Conservation (phyloP, 352 stramenopile species). For the Pythium insidiosum region DNA sequence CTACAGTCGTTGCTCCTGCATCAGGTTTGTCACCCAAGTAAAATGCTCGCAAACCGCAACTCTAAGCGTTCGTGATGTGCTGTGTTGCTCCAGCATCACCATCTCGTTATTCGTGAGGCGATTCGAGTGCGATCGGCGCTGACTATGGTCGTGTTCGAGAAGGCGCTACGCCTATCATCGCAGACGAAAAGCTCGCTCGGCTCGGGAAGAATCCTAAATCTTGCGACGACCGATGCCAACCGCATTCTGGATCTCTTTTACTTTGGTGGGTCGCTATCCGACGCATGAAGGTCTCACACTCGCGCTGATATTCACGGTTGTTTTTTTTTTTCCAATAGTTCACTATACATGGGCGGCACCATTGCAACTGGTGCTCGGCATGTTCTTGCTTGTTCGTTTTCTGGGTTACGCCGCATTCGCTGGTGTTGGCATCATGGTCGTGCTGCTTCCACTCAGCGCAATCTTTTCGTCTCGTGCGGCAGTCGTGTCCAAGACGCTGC, state of each 20-base stretch:
- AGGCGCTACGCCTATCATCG: slow-evolving; percentile 42
- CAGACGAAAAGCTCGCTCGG: slow-evolving; percentile 45
- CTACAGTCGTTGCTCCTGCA: slow-evolving; percentile 56
- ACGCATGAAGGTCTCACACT: not conserved
- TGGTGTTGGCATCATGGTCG: slow-evolving; percentile 45
- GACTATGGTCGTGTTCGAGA: slow-evolving; percentile 59
- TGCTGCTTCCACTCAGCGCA: slow-evolving; percentile 35
- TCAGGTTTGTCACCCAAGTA: slow-evolving; percentile 15
- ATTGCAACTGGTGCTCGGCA: slow-evolving; percentile 43
- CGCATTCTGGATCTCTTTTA: slow-evolving; percentile 85
- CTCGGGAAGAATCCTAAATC: slow-evolving; percentile 87
- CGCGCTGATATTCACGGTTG: too few species aligned
- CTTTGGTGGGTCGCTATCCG: slow-evolving; percentile 12
- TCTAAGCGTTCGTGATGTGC: not conserved
- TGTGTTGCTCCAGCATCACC: slow-evolving; percentile 25
- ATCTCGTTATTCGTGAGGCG: slow-evolving; percentile 54
- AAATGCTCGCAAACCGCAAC: not conserved
- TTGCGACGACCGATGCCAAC: slow-evolving; percentile 92
- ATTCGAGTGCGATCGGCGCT: slow-evolving; percentile 55
- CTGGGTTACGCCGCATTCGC: slow-evolving; percentile 44
- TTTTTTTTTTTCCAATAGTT: slow-evolving; percentile 21
- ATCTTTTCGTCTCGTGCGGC: slow-evolving; percentile 30
- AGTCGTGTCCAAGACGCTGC: slow-evolving; percentile 27
- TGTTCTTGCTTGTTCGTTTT: slow-evolving; percentile 41
- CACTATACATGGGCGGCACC: slow-evolving; percentile 60